Percentiles rank a stretch among this genome's conserved stretches.
phyloP scores from a whole-genome alignment of 2,329 filamentous ascomycete species.

The Paracamarosporium sp. region DNA sequence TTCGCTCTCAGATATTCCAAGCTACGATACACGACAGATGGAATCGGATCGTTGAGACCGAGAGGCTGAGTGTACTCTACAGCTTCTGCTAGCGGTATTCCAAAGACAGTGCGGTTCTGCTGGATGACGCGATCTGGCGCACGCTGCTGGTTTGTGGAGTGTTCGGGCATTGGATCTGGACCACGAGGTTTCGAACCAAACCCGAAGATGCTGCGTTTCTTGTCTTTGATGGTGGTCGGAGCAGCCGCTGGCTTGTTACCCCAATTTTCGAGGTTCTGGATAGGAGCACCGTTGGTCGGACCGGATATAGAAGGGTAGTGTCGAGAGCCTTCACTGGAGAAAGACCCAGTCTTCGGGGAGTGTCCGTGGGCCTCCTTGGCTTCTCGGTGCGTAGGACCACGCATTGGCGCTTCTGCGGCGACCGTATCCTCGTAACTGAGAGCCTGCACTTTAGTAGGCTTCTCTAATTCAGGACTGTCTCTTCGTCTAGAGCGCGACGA shows the following conservation, averaged over 20 bases:
- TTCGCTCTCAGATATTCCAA: conserved; percentile 90
- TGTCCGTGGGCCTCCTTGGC: conserved; percentile 23
- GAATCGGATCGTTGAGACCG: conserved; percentile 77
- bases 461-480: conserved; percentile 49
- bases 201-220: conserved; percentile 75
- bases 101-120: conserved; percentile 73
- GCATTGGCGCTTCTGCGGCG: conserved; percentile 63
- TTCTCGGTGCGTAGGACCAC: conserved; percentile 50
- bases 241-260: conserved; percentile 71
- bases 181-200: conserved; percentile 71
- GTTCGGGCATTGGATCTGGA: conserved; percentile 65
- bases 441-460: conserved; percentile 48
- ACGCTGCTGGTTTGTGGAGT: conserved; percentile 24
- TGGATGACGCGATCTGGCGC: conserved; percentile 36
- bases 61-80: conserved; percentile 79
- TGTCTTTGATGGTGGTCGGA: conserved; percentile 73
- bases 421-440: conserved; percentile 65
- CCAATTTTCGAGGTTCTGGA: conserved; percentile 84
- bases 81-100: conserved; percentile 82
- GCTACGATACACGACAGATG: conserved; percentile 92
- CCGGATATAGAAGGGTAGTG: conserved; percentile 71
- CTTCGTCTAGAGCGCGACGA: conserved; percentile 34
- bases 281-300: conserved; percentile 82
- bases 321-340: conserved; percentile 35
- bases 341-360: conserved; percentile 44